A percentile compares a stretch with the other conserved stretches of the same genome.
Conservation (phyloP, 1,284 basidiomycete genomes). For the Lignosus rhinocerotis region DNA sequence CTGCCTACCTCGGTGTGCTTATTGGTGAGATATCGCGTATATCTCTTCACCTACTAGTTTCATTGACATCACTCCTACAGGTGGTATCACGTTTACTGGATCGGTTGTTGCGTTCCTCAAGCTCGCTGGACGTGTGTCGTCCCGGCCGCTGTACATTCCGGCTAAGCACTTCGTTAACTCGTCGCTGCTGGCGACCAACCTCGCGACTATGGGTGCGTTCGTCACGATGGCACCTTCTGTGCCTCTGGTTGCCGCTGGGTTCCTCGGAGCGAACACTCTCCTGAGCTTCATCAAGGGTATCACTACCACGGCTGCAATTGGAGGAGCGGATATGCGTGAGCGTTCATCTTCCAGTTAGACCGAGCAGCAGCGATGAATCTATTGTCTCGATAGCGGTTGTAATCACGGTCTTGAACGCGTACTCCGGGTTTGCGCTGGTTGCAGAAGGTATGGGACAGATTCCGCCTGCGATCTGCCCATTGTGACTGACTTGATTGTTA, state of each 20-base stretch:
- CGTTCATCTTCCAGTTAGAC: slow-evolving; percentile 14
- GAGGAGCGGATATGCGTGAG: slow-evolving; percentile 88
- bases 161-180: slow-evolving; percentile 76
- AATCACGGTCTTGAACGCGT: slow-evolving; percentile 85
- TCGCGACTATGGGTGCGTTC: slow-evolving; percentile 73
- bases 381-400: slow-evolving; percentile 61
- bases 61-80: slow-evolving; percentile 28
- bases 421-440: slow-evolving; percentile 91
- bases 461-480: not conserved
- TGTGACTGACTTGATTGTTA: not conserved
- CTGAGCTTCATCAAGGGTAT: slow-evolving; percentile 82
- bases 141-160: slow-evolving; percentile 68
- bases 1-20: slow-evolving; percentile 83
- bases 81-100: slow-evolving; percentile 78
- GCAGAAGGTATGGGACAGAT: slow-evolving; percentile 61
- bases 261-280: slow-evolving; percentile 68
- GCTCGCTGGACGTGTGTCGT: slow-evolving; percentile 77
- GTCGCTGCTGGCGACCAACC: slow-evolving; percentile 68
- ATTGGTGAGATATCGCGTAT: slow-evolving; percentile 50
- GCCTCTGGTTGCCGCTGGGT: slow-evolving; percentile 74
- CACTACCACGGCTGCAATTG: slow-evolving; percentile 84
- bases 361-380: not conserved
- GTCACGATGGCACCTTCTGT: slow-evolving; percentile 66
- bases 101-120: slow-evolving; percentile 89
- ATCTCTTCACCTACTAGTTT: slow-evolving; percentile 14